These are phyloP conservation scores for Nepenthes alata DNA, from an alignment of 179 eudicot genomes.

Conservation along the genomic window DNA sequence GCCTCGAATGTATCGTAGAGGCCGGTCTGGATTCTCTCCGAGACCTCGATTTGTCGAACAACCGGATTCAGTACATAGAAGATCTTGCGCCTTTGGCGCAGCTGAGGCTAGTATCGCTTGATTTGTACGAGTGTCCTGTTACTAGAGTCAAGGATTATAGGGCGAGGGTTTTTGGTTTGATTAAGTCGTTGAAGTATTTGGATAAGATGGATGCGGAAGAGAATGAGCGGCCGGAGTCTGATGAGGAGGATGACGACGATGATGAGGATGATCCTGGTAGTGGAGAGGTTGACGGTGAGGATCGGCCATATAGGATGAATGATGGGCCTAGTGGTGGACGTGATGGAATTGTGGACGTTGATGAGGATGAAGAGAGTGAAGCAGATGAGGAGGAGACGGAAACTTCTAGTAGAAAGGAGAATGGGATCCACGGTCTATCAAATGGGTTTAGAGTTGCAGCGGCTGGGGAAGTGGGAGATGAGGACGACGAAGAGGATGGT, in stretches of 20 bases:
- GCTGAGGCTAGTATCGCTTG: constrained; percentile 59
- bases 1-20: constrained; percentile 52
- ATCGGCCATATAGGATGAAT: constrained; percentile 22
- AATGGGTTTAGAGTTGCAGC: constrained; percentile 35
- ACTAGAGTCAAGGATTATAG: constrained; percentile 79
- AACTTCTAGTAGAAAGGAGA: constrained; percentile 20
- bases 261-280: constrained; percentile 57
- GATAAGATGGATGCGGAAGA: constrained; percentile 87
- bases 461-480: constrained; percentile 23
- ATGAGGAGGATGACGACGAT: constrained; percentile 64
- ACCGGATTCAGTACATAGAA: constrained; percentile 48
- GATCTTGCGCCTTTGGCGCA: constrained; percentile 63
- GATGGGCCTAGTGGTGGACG: constrained; percentile 28
- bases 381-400: constrained; percentile 59
- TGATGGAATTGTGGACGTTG: constrained; percentile 50
- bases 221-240: constrained; percentile 69
- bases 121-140: constrained; percentile 93
- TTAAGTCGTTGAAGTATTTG: constrained; percentile 66
- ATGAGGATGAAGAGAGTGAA: constrained; percentile 62
- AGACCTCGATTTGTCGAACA: constrained; percentile 83
- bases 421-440: constrained; percentile 16
- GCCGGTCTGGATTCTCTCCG: constrained; percentile 55
- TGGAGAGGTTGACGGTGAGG: constrained; percentile 41
- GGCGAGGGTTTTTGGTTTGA: constrained; percentile 72
- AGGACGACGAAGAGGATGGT: constrained; percentile 30